Evolutionary conservation across 179 eudicot genomes (phyloP).

Genomic region (Camellia oleifera): DNA sequence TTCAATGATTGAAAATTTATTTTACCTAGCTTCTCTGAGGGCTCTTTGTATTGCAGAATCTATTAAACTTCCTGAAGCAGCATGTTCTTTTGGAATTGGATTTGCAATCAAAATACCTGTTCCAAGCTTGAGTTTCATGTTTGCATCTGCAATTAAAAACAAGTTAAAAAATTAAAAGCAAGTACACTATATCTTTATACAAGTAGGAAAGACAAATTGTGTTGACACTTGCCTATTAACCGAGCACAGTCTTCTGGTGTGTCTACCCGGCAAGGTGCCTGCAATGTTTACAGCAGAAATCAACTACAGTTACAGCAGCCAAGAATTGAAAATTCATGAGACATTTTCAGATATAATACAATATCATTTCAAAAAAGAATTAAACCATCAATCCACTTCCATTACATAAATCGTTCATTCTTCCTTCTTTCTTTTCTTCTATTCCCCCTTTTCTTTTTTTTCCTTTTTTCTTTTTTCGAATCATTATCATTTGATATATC

Average conservation of each 20-base stretch:
- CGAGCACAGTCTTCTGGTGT: conserved; percentile 86
- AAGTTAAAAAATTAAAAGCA: background rate
- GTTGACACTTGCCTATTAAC: conserved; percentile 55
- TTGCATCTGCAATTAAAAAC: conserved; percentile 52
- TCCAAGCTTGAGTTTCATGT: conserved; percentile 59
- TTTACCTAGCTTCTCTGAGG: conserved; percentile 76
- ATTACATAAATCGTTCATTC: background rate
- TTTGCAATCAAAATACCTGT: conserved; percentile 83
- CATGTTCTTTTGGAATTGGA: conserved; percentile 83
- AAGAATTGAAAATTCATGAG: background rate
- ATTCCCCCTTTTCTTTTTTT: background rate
- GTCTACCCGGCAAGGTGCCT: conserved; percentile 78
- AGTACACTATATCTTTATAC: background rate
- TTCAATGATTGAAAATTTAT: background rate
- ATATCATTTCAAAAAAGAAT: background rate
- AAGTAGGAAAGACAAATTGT: conserved; percentile 6
- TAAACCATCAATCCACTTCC: background rate
- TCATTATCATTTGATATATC: background rate
- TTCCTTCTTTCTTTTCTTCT: background rate
- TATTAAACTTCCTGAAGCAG: conserved; percentile 78
- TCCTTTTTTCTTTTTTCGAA: background rate
- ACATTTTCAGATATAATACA: background rate
- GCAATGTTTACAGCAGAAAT: conserved; percentile 3
- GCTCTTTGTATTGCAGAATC: conserved; percentile 91
- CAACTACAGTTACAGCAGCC: conserved; percentile 1